Evolutionary conservation across 352 stramenopile species (phyloP).

Genomic region (Peronospora tabacina): DNA sequence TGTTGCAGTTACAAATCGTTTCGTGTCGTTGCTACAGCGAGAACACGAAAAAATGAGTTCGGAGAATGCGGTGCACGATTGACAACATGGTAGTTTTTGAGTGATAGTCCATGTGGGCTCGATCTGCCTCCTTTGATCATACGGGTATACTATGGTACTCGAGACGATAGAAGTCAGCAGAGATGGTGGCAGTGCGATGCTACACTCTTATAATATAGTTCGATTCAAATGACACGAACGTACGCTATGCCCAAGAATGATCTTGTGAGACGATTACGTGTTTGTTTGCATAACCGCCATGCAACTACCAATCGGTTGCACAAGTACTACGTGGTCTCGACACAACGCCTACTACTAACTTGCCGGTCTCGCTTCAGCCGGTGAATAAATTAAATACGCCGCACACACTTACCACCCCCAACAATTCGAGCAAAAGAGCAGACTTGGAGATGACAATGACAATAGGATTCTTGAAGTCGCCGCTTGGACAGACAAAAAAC

Average conservation of each 20-base stretch:
- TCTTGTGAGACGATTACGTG: background rate
- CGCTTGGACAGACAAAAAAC: slow-evolving; percentile 14
- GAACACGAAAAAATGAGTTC: slow-evolving; percentile 15
- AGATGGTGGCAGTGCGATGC: background rate
- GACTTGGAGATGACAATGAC: slow-evolving; percentile 10
- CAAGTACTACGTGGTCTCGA: slow-evolving; percentile 24
- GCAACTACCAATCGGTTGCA: slow-evolving; percentile 36
- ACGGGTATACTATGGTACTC: slow-evolving; percentile 4
- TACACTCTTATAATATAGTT: background rate
- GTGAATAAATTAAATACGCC: slow-evolving; percentile 50
- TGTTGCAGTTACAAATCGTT: background rate
- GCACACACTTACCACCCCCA: slow-evolving; percentile 16
- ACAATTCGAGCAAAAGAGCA: slow-evolving; percentile 19
- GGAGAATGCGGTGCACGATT: slow-evolving; percentile 1
- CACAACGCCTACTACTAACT: slow-evolving; percentile 38
- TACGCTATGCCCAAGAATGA: background rate
- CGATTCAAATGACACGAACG: background rate
- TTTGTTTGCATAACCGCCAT: slow-evolving; percentile 15
- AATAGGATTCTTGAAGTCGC: slow-evolving; percentile 12
- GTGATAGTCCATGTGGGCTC: slow-evolving; percentile 1
- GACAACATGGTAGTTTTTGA: background rate
- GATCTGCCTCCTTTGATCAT: slow-evolving; percentile 7
- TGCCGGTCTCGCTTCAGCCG: slow-evolving; percentile 20
- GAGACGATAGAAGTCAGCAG: slow-evolving; percentile 5
- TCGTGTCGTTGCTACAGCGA: slow-evolving; percentile 6